Percentiles rank a stretch among this genome's conserved stretches.
Conservation (phyloP, 2,329 filamentous ascomycete species). For the Emmonsia crescens region DNA sequence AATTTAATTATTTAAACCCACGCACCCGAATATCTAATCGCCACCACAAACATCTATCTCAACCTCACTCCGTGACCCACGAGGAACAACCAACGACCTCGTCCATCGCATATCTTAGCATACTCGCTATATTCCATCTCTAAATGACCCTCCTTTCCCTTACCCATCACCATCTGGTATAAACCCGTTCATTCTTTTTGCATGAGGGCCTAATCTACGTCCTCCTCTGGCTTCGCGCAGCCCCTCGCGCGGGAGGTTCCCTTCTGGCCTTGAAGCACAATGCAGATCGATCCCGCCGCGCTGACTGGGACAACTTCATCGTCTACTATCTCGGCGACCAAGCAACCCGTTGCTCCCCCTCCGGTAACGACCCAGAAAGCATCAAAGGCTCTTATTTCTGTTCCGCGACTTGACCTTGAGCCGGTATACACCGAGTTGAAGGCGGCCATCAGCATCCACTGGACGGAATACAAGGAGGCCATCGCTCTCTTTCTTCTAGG, state of each 20-base stretch:
- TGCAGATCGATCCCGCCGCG: constrained; percentile 37
- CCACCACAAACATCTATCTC: neutral
- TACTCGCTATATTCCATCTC: neutral
- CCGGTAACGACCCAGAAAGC: constrained; percentile 33
- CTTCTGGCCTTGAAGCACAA: constrained; percentile 22
- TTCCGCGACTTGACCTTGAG: constrained; percentile 52
- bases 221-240: constrained; percentile 30
- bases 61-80: neutral
- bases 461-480: constrained; percentile 50
- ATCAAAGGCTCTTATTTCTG: constrained; percentile 41
- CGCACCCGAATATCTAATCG: neutral
- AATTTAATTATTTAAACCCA: constrained; percentile 1
- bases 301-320: constrained; percentile 33
- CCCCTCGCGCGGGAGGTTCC: constrained; percentile 20
- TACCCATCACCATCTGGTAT: neutral
- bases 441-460: constrained; percentile 47
- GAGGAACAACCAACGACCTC: neutral
- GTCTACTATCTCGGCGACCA: constrained; percentile 19
- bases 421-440: constrained; percentile 53
- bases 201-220: constrained; percentile 30
- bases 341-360: constrained; percentile 16
- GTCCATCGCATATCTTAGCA: neutral
- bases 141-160: neutral
- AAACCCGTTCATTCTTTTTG: constrained; percentile 10
- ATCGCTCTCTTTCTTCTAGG: constrained; percentile 48